Base-by-base conservation (phyloP, 2,329 filamentous ascomycete species). In the Scopulariopsis brevicaulis region DNA sequence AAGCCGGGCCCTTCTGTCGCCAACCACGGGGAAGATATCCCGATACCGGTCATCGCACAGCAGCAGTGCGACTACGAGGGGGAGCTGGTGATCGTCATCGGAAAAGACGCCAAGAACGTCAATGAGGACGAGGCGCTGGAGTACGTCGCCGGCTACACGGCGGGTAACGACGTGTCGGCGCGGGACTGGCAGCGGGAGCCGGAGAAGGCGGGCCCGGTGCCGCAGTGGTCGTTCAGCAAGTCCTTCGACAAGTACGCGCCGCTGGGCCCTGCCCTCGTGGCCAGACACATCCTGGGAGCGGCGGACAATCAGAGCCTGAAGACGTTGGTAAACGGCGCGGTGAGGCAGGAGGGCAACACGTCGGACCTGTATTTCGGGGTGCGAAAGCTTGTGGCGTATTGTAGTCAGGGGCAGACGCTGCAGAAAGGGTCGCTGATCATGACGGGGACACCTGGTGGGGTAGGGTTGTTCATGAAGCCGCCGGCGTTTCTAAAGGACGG, bases 191-290 rank as follows among this genome's bases (percentile, higher is more conserved):
- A 83, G 64, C 66, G 77, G 28, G 79, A 83, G 54, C 78, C 81
- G 2, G 67, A 64, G 8, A 69, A 69, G 40, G 71, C 69, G 2
- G 70, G 70, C 6, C 65, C 66, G 2, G 68, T 70, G 4, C 69
- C 69, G 0, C 80, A 84, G 59, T 83, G 79, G 68, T 82, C 77
- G 61, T 77, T 83, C 59, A 79, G 78, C 56, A 82, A 82, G 65
- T 78, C 74, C 0, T 72, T 75, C 6, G 78, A 83, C 65, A 79
- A 76, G 4, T 82, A 77, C 60, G 80, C 78, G 25, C 79, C 79
- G 0, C 74, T 82, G 63, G 77, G 80, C 0, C 79, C 79, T 1
- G 67, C 80, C 10, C 63, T 73, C 2, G 70, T 73, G 0, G 68
- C 70, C 0, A 48, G 60, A 0, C 59, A 68, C 0, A 65, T 72